A percentile compares a stretch with the other conserved stretches of the same genome.
Evolutionary conservation across 352 stramenopile species (phyloP).

Genomic region (Phytophthora cryptogea): DNA sequence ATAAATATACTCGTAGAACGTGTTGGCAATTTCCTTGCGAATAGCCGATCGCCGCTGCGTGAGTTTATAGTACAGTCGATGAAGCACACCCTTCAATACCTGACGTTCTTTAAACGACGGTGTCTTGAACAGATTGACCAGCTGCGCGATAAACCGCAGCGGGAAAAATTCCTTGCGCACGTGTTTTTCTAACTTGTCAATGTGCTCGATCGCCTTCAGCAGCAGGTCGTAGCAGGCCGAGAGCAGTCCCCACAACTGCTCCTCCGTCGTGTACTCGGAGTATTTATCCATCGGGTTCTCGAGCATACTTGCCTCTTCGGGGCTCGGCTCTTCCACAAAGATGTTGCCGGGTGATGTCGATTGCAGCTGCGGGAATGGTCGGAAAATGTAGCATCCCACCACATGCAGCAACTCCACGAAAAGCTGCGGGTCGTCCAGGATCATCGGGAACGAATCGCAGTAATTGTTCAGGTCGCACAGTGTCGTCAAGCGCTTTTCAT

Average conservation of each 20-base stretch:
- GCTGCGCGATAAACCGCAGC: constrained; percentile 76
- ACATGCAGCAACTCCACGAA: constrained; percentile 83
- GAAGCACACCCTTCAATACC: constrained; percentile 84
- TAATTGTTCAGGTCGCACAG: constrained; percentile 88
- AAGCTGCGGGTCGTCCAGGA: constrained; percentile 78
- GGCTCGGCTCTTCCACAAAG: constrained; percentile 81
- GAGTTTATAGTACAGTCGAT: constrained; percentile 91
- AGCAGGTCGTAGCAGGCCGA: constrained; percentile 84
- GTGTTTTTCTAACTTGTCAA: constrained; percentile 89
- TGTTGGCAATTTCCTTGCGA: constrained; percentile 86
- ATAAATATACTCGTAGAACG: constrained; percentile 94
- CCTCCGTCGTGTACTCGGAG: constrained; percentile 82
- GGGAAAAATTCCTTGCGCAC: constrained; percentile 87
- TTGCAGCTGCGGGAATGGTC: constrained; percentile 60
- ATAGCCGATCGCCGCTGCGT: constrained; percentile 87
- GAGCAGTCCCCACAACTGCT: constrained; percentile 82
- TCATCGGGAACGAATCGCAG: constrained; percentile 82
- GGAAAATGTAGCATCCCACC: constrained; percentile 84
- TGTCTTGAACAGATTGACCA: constrained; percentile 87
- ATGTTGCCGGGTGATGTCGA: constrained; percentile 71
- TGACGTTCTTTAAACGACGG: constrained; percentile 88
- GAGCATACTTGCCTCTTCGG: constrained; percentile 53
- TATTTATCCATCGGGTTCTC: constrained; percentile 86
- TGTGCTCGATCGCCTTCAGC: constrained; percentile 86
- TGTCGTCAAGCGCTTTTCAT: constrained; percentile 82